phyloP scores from a whole-genome alignment of 164 flowering plant species.

The Akebia trifoliata region DNA sequence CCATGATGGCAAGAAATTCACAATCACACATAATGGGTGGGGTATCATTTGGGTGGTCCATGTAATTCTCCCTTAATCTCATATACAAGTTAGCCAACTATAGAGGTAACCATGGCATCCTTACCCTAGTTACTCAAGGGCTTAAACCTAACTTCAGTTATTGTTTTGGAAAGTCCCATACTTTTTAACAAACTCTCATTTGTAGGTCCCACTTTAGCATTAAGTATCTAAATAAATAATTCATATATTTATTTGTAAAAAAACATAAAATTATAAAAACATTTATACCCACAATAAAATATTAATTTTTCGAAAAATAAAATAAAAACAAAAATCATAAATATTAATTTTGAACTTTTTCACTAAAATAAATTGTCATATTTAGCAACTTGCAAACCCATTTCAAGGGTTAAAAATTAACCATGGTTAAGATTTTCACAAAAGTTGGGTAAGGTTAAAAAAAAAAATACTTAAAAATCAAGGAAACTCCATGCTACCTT shows the following conservation, averaged over 20 bases:
- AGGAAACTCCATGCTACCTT: slow-evolving; percentile 11
- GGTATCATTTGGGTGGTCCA: slow-evolving; percentile 18
- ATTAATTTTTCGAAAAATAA: background rate
- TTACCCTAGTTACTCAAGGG: slow-evolving; percentile 9
- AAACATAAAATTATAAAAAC: background rate
- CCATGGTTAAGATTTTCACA: slow-evolving; percentile 28
- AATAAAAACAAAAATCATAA: background rate
- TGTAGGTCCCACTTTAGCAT: slow-evolving; percentile 4
- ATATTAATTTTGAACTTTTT: background rate
- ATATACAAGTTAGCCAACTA: slow-evolving; percentile 9
- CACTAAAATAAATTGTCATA: slow-evolving; percentile 2
- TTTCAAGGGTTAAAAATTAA: slow-evolving; percentile 28
- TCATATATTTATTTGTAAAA: background rate
- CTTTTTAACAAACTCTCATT: slow-evolving; percentile 2
- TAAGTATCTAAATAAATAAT: background rate
- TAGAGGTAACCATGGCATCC: background rate
- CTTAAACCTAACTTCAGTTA: slow-evolving; percentile 3
- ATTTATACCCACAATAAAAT: background rate
- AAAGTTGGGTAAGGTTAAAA: slow-evolving; percentile 17
- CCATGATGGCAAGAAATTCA: slow-evolving; percentile 6
- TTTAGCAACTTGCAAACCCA: slow-evolving; percentile 1
- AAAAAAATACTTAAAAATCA: slow-evolving; percentile 16
- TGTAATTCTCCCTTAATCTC: slow-evolving; percentile 12
- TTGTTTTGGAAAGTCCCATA: background rate
- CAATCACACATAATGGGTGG: slow-evolving; percentile 2